These are phyloP conservation scores for Tylopilus sp. DNA, from an alignment of 768 basidiomycete genomes.

Conservation along the genomic window DNA sequence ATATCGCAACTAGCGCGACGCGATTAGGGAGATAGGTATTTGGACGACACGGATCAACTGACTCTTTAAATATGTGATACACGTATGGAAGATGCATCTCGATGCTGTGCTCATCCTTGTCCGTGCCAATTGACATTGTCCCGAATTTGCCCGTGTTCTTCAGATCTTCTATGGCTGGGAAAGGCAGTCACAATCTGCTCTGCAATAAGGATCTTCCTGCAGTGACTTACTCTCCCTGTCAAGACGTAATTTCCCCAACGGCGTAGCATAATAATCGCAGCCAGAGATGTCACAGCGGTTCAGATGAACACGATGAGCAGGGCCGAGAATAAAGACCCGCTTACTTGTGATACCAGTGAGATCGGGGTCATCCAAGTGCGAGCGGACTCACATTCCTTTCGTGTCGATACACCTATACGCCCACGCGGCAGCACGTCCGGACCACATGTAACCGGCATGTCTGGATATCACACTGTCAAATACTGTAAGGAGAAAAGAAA, in stretches of 20 bases:
- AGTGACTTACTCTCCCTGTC: conserved; percentile 68
- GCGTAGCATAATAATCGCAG: conserved; percentile 80
- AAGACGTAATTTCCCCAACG: conserved; percentile 76
- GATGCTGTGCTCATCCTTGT: conserved; percentile 95
- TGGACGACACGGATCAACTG: conserved; percentile 19
- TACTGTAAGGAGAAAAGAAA: background rate
- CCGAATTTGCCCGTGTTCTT: conserved; percentile 48
- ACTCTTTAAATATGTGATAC: conserved; percentile 82
- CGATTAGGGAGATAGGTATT: conserved; percentile 1
- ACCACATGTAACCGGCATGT: conserved; percentile 95
- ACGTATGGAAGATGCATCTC: conserved; percentile 98
- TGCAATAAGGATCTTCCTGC: background rate
- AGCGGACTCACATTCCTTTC: conserved; percentile 62
- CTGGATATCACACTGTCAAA: conserved; percentile 39
- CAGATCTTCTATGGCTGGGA: conserved; percentile 15
- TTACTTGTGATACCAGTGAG: conserved; percentile 49
- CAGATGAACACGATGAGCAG: conserved; percentile 90
- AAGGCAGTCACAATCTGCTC: conserved; percentile 5
- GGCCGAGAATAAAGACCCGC: conserved; percentile 91
- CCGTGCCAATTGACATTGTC: conserved; percentile 59
- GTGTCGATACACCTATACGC: conserved; percentile 90
- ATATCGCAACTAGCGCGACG: conserved; percentile 58
- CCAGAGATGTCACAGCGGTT: conserved; percentile 81
- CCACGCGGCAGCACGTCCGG: conserved; percentile 93
- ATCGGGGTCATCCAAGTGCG: background rate